A percentile compares a stretch with the other conserved stretches of the same genome.
Conservation (phyloP, 1,284 basidiomycete species). For the Caloboletus inedulis region DNA sequence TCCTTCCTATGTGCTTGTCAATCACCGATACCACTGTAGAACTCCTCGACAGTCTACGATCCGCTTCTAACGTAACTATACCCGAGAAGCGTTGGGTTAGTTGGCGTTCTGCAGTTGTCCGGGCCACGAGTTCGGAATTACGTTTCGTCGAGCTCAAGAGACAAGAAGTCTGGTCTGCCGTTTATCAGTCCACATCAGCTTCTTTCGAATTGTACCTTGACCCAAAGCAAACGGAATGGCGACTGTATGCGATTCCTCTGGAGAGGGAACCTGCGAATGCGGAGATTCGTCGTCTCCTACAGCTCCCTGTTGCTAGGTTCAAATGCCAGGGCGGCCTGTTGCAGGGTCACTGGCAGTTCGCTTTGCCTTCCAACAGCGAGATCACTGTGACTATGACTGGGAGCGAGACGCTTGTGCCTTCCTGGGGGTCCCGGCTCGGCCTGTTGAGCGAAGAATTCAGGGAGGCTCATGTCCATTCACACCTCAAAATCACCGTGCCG, state of each 20-base stretch:
- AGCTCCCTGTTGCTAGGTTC: slow-evolving; percentile 78
- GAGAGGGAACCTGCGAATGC: slow-evolving; percentile 74
- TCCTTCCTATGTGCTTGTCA: slow-evolving; percentile 83
- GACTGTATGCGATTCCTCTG: slow-evolving; percentile 72
- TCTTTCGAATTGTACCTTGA: slow-evolving; percentile 77
- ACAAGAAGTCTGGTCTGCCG: slow-evolving; percentile 83
- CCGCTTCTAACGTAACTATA: slow-evolving; percentile 42
- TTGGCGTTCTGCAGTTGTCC: slow-evolving; percentile 70
- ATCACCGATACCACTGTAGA: slow-evolving; percentile 53
- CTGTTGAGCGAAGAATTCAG: slow-evolving; percentile 63
- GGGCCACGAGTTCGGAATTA: slow-evolving; percentile 62
- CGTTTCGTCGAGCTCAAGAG: slow-evolving; percentile 86
- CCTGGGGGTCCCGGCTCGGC: slow-evolving; percentile 87
- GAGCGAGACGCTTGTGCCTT: slow-evolving; percentile 68
- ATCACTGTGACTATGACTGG: slow-evolving; percentile 66
- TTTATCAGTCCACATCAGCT: slow-evolving; percentile 73
- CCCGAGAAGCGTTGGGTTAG: slow-evolving; percentile 54
- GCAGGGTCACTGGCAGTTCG: slow-evolving; percentile 78
- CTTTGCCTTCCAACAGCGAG: slow-evolving; percentile 61
- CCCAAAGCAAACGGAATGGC: slow-evolving; percentile 81
- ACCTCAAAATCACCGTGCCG: slow-evolving; percentile 61
- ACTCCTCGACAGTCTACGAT: slow-evolving; percentile 54
- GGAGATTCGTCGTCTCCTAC: slow-evolving; percentile 71
- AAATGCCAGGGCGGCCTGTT: slow-evolving; percentile 58
- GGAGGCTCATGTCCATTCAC: slow-evolving; percentile 66